phyloP scores from a whole-genome alignment of 2,329 filamentous ascomycete genomes.

The Ophioceras dolichostomum region DNA sequence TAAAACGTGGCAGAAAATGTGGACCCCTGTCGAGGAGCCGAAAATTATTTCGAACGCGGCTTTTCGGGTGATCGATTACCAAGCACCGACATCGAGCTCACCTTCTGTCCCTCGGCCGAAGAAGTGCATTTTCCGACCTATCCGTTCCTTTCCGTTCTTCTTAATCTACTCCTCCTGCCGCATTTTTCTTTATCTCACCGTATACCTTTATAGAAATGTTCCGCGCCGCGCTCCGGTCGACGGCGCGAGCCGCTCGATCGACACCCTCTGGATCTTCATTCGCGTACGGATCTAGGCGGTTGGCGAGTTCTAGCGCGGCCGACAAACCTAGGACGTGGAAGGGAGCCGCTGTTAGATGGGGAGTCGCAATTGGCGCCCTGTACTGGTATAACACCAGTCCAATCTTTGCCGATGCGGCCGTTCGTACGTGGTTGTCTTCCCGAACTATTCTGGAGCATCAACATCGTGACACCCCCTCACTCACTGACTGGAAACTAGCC shows the following conservation, averaged over 20 bases:
- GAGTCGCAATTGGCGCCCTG: slow-evolving; percentile 59
- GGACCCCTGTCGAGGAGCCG: too few species aligned
- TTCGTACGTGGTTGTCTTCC: slow-evolving; percentile 41
- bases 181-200: too few species aligned
- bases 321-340: slow-evolving; percentile 72
- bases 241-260: slow-evolving; percentile 30
- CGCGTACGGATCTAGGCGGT: slow-evolving; percentile 30
- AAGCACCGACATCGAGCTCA: too few species aligned
- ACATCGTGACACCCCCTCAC: not conserved
- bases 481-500: slow-evolving; percentile 9
- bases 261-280: slow-evolving; percentile 24
- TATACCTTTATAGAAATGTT: too few species aligned
- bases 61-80: not conserved
- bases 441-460: not conserved
- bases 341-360: slow-evolving; percentile 60
- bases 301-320: slow-evolving; percentile 42
- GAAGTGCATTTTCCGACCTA: too few species aligned
- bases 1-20: too few species aligned
- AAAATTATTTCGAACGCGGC: slow-evolving; percentile 1
- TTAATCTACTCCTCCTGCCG: too few species aligned
- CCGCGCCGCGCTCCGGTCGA: slow-evolving; percentile 35
- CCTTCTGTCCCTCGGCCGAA: too few species aligned
- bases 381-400: slow-evolving; percentile 94
- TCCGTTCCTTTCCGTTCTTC: too few species aligned
- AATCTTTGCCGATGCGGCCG: slow-evolving; percentile 72